Evolutionary conservation across 768 basidiomycete genomes (phyloP).

Genomic region (Mycena vulgaris): DNA sequence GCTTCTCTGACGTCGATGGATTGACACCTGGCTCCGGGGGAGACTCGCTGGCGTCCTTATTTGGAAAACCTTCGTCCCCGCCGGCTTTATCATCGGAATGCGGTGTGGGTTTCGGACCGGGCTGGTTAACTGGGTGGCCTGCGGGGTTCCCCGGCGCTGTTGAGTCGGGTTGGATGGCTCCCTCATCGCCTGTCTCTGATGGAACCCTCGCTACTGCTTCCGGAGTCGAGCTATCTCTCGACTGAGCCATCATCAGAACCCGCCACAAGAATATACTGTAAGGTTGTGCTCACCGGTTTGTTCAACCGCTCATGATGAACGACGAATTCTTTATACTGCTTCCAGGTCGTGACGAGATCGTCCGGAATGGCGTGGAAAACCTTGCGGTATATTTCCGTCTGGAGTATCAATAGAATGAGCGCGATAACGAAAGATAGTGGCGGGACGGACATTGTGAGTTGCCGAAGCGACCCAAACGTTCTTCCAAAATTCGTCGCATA

Average conservation of each 20-base stretch:
- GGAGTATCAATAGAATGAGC: constrained; percentile 32
- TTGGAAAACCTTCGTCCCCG: constrained; percentile 44
- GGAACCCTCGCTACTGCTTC: constrained; percentile 70
- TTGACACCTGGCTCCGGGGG: constrained; percentile 39
- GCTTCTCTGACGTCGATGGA: constrained; percentile 54
- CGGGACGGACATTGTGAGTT: constrained; percentile 82
- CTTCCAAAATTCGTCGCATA: constrained; percentile 91
- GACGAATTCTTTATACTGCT: constrained; percentile 91
- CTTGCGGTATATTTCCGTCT: constrained; percentile 97
- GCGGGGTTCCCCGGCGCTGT: constrained; percentile 36
- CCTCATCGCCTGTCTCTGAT: constrained; percentile 69
- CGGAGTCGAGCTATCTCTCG: constrained; percentile 55
- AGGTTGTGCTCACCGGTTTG: constrained; percentile 68
- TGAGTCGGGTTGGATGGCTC: constrained; percentile 46
- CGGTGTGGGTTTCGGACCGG: constrained; percentile 26
- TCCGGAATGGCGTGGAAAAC: constrained; percentile 96
- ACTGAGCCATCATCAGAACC: constrained; percentile 49
- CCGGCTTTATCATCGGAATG: constrained; percentile 41
- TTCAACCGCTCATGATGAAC: constrained; percentile 81
- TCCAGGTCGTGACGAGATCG: constrained; percentile 95
- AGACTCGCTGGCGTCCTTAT: constrained; percentile 52
- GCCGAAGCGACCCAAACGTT: constrained; percentile 91
- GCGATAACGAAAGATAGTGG: constrained; percentile 16
- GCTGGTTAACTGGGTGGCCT: constrained; percentile 21
- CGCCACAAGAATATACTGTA: constrained; percentile 27